These are phyloP conservation scores for Pelargonium myrrhifolium DNA, from an alignment of 441 rosid genomes.

Conservation along the genomic window DNA sequence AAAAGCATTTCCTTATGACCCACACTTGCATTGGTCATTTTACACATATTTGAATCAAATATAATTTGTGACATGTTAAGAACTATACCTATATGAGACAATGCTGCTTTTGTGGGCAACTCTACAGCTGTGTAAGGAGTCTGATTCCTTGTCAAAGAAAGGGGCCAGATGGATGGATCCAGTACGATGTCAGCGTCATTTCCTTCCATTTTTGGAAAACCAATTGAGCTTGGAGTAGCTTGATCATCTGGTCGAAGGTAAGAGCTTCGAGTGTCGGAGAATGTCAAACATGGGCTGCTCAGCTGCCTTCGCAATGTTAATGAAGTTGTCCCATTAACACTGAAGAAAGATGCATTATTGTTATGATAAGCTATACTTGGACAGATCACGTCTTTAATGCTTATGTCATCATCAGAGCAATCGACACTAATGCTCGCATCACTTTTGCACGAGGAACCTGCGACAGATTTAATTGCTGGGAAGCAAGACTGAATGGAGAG, in stretches of 20 bases:
- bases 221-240: constrained; percentile 7
- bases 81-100: background rate
- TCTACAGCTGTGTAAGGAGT: constrained; percentile 1
- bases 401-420: constrained; percentile 14
- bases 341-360: constrained; percentile 1
- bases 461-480: constrained; percentile 14
- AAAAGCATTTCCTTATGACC: no score
- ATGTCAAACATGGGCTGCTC: background rate
- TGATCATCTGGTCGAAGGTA: background rate
- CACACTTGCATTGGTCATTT: no score
- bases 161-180: constrained; percentile 18
- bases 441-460: constrained; percentile 8
- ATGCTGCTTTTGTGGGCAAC: background rate
- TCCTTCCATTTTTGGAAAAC: constrained; percentile 1
- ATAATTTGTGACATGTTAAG: background rate
- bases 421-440: background rate
- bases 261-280: background rate
- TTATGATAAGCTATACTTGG: background rate
- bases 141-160: background rate
- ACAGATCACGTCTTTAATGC: constrained; percentile 12
- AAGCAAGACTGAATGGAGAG: constrained; percentile 19
- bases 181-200: background rate
- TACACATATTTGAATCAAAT: no score
- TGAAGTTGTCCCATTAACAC: background rate
- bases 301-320: background rate